Percentiles rank a stretch among this genome's conserved stretches.
phyloP scores from a whole-genome alignment of 2,329 filamentous ascomycete species.

The Cladophialophora exuberans region DNA sequence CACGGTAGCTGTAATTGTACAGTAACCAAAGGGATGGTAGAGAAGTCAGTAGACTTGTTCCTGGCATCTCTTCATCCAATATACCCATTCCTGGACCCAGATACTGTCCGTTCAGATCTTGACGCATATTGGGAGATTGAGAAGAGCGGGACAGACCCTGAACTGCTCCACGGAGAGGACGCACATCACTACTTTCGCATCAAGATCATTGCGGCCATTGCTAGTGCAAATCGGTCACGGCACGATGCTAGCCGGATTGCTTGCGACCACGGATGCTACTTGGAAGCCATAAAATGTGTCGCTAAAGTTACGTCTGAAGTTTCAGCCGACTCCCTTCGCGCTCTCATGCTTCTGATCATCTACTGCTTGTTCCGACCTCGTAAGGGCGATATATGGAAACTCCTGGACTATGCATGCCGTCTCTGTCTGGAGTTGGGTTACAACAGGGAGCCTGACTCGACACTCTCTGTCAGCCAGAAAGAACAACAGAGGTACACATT shows the following conservation, averaged over 20 bases:
- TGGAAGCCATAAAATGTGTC: constrained; percentile 7
- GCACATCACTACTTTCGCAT: constrained; percentile 13
- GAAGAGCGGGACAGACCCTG: constrained; percentile 6
- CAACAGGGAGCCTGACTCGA: constrained; percentile 7
- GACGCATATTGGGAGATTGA: constrained; percentile 1
- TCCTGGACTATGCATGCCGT: constrained; percentile 11
- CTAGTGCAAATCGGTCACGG: constrained; percentile 2
- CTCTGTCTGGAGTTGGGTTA: constrained; percentile 6
- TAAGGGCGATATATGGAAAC: constrained; percentile 15
- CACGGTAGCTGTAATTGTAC: too few relatives aligned
- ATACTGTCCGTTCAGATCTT: neutral
- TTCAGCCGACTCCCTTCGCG: constrained; percentile 8
- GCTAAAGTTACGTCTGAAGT: constrained; percentile 12
- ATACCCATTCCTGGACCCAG: neutral
- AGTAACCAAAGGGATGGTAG: too few relatives aligned
- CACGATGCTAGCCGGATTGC: constrained; percentile 8
- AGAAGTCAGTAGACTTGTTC: neutral
- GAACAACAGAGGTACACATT: constrained; percentile 6
- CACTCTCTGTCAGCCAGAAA: constrained; percentile 3
- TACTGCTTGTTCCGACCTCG: constrained; percentile 13
- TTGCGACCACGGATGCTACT: constrained; percentile 10
- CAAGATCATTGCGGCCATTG: constrained; percentile 7
- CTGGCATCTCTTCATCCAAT: constrained; percentile 5
- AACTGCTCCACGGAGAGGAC: constrained; percentile 2
- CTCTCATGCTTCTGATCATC: constrained; percentile 8